Base-by-base conservation (phyloP, 331 rosid genomes). In the Pyrus hybrid region DNA sequence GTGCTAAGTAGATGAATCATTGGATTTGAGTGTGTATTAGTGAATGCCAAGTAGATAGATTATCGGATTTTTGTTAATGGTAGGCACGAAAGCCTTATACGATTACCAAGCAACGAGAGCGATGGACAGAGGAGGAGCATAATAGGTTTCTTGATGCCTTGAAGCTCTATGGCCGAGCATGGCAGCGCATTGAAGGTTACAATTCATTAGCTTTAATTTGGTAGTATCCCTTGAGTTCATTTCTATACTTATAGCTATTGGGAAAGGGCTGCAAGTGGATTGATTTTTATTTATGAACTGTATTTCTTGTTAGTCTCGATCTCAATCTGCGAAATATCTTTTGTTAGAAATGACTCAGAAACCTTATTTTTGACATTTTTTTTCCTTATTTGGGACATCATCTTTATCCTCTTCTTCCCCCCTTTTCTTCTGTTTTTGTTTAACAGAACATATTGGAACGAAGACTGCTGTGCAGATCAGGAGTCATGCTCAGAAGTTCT, bases 121-220 rank as follows among this genome's bases (percentile, higher is more conserved):
- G 97, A 88, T 95, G 99, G 99, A 92, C 97, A 8, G 99, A 95
- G 76, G 99, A 90, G 78, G 99, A 95, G 87, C 99, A 95, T 77
- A 86, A 86, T 74, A 85, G 95, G 84, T 95, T 95, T 83, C 83
- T 95, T 26, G 97, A 95, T 86, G 99, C 97, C 57, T 78, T 95
- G 82, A 95, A 95, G 87, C 96, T 92, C 76, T 79, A 95, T 79
- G 99, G 99, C 41, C 89, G 99, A 85, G 96, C 99, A 78, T 95
- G 99, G 99, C 99, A 90, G 86, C 97, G 97, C 63, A 95, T 90
- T 80, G 99, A 95, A 95, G 99, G 99, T 89, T 72, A 68, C 32
- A 43, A 43, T 74, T 70, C 74, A 72, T 51, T 23, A 13, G 32
- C 69, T 23, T 37, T 60, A 47, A 29, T 60, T 29, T 33, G 60